Evolutionary conservation across 495 filamentous ascomycete genomes (phyloP).

Genomic region (Penicillium parvum): DNA sequence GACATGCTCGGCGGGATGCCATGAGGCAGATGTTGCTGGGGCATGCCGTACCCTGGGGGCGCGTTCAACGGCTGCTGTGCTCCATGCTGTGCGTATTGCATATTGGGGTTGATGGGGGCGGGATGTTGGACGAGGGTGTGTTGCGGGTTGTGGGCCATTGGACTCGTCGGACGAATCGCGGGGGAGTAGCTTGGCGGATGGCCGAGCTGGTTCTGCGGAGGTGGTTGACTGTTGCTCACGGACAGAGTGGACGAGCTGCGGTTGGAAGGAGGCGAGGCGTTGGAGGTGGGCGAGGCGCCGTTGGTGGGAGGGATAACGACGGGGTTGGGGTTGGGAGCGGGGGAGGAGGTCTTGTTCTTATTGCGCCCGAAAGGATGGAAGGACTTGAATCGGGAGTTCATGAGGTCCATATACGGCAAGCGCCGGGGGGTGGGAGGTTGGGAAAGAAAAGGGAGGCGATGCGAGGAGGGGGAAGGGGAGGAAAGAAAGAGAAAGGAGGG

Average conservation of each 20-base stretch:
- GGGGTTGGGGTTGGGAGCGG: conserved; percentile 15
- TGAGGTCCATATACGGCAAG: conserved; percentile 42
- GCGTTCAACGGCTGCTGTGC: conserved; percentile 43
- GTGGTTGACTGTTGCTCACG: conserved; percentile 36
- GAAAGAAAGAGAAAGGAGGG: conserved; percentile 11
- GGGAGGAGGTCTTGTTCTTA: conserved; percentile 28
- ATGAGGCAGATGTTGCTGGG: conserved; percentile 33
- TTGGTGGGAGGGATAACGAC: conserved; percentile 30
- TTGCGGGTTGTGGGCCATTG: conserved; percentile 53
- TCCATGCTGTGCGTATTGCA: conserved; percentile 49
- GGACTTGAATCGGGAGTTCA: conserved; percentile 50
- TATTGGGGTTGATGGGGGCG: conserved; percentile 55
- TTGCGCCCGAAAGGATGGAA: conserved; percentile 46
- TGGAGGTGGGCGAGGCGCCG: conserved; percentile 34
- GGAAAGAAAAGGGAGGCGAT: conserved; percentile 12
- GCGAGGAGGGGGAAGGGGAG: conserved; percentile 5
- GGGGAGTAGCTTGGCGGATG: conserved; percentile 71
- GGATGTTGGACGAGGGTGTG: conserved; percentile 58
- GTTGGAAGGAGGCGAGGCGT: conserved; percentile 35
- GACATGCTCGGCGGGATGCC: conserved; percentile 38
- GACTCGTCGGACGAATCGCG: conserved; percentile 55
- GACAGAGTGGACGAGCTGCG: conserved; percentile 48
- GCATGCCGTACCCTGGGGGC: conserved; percentile 47
- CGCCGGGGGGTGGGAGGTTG: conserved; percentile 5
- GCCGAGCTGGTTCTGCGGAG: conserved; percentile 27